phyloP scores from a whole-genome alignment of 75 land plant species.

The Larix kaempferi region DNA sequence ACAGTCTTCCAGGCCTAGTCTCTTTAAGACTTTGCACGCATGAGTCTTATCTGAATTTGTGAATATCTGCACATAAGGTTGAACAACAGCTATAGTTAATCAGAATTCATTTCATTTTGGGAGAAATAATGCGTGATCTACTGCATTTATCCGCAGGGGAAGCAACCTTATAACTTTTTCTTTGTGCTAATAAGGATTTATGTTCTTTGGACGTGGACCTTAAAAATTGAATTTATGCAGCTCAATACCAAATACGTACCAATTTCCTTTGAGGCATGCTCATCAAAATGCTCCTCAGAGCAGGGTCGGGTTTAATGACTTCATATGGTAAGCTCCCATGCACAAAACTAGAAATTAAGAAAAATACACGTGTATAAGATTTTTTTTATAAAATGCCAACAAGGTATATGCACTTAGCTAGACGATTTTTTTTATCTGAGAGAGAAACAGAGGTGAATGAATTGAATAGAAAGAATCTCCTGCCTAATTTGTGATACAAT shows the following conservation, averaged over 20 bases:
- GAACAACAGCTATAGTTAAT: not conserved
- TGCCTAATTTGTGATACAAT: too few relatives aligned
- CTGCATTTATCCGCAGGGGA: too few relatives aligned
- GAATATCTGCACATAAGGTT: constrained; percentile 26
- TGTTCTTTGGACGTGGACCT: not conserved
- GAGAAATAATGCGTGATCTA: not conserved
- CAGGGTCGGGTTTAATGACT: constrained; percentile 50
- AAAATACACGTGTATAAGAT: not conserved
- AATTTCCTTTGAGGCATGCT: constrained; percentile 74
- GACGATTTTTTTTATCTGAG: not conserved
- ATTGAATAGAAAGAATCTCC: not conserved
- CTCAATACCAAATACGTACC: constrained; percentile 22
- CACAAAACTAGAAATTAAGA: constrained; percentile 42
- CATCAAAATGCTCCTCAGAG: constrained; percentile 38
- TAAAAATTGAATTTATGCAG: not conserved
- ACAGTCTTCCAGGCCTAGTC: constrained; percentile 37
- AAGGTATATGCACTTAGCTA: not conserved
- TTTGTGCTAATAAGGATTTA: not conserved
- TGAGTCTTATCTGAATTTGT: constrained; percentile 54
- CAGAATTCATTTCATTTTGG: not conserved
- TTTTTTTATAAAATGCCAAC: not conserved
- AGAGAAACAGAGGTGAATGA: not conserved
- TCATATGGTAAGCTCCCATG: constrained; percentile 82
- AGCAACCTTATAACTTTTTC: too few relatives aligned
- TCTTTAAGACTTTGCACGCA: constrained; percentile 26